phyloP scores from a whole-genome alignment of 1,284 basidiomycete species.

The Xerocomus nothofagi region DNA sequence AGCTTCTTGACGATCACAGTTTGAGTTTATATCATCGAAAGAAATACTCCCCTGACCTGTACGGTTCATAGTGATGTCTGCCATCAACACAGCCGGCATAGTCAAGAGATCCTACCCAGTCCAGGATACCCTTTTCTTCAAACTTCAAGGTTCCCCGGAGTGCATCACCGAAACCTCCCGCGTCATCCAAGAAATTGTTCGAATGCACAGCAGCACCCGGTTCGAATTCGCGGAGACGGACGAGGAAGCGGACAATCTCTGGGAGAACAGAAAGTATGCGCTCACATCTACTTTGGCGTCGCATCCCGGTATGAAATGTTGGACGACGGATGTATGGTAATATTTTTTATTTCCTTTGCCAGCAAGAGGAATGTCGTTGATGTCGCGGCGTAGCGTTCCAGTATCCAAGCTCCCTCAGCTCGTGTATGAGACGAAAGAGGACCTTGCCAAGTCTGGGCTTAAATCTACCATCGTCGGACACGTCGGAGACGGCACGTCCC shows the following conservation, averaged over 20 bases:
- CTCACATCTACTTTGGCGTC: conserved; percentile 72
- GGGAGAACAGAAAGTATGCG: conserved; percentile 87
- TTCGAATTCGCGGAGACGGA: conserved; percentile 80
- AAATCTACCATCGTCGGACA: conserved; percentile 80
- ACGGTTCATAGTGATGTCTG: conserved; percentile 61
- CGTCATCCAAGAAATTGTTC: conserved; percentile 58
- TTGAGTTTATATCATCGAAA: conserved; percentile 18
- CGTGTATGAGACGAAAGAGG: conserved; percentile 75
- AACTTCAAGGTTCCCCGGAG: conserved; percentile 74
- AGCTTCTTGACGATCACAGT: conserved; percentile 76
- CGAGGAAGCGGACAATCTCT: conserved; percentile 77
- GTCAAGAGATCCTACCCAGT: conserved; percentile 64
- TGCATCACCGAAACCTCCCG: conserved; percentile 65
- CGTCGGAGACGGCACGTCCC: conserved; percentile 75
- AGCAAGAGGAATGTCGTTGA: not conserved
- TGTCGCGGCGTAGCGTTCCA: conserved; percentile 59
- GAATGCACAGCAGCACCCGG: conserved; percentile 64
- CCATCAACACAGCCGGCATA: conserved; percentile 69
- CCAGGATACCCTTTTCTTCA: conserved; percentile 85
- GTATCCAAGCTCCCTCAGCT: conserved; percentile 69
- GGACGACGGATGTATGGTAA: conserved; percentile 89
- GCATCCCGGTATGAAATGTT: conserved; percentile 64
- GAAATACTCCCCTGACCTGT: not conserved
- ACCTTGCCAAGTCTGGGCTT: conserved; percentile 62
- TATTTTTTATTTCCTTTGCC: conserved; percentile 20